Evolutionary conservation across 306 rosid species (phyloP), one percentile per base, ranked within the genome.

Genomic region (Dalbergia cochinchinensis): DNA sequence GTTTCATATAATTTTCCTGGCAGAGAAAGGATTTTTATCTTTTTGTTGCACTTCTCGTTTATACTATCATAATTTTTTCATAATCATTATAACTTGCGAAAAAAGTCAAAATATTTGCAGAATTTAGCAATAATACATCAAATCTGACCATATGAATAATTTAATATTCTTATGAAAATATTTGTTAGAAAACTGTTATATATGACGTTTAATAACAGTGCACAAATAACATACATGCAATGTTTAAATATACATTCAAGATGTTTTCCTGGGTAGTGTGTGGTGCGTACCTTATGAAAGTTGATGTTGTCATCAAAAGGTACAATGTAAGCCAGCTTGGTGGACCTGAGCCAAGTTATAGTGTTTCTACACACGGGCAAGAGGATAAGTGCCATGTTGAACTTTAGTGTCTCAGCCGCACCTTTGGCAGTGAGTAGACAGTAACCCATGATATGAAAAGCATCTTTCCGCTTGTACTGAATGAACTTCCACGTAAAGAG

Each of bases 301-400:
- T 94, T 94, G 90, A 94, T 94, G 79, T 92, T 94, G 90, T 94
- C 98, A 83, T 94, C 97, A 73, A 94, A 94, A 62, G 97, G 97
- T 66, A 92, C 80, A 79, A 88, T 44, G 81, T 39, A 64, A 22
- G 88, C 90, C 55, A 90, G 78, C 85, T 74, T 84, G 69, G 98
- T 94, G 69, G 92, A 88, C 86, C 98, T 81, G 73, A 94, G 90
- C 96, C 96, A 85, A 54, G 98, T 94, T 86, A 94, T 94, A 84
- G 88, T 87, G 83, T 92, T 94, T 86, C 98, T 88, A 74, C 98
- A 94, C 0, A 94, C 94, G 7, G 98, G 98, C 34, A 94, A 78
- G 75, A 94, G 90, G 71, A 94, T 78, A 41, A 94, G 86, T 55
- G 98, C 97, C 98, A 94, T 94, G 92, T 94, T 94, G 88, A 94